Evolutionary conservation across 2,329 filamentous ascomycete genomes (phyloP), one percentile per base, ranked within the genome.

Genomic region (Xylariomycetidae sp.): DNA sequence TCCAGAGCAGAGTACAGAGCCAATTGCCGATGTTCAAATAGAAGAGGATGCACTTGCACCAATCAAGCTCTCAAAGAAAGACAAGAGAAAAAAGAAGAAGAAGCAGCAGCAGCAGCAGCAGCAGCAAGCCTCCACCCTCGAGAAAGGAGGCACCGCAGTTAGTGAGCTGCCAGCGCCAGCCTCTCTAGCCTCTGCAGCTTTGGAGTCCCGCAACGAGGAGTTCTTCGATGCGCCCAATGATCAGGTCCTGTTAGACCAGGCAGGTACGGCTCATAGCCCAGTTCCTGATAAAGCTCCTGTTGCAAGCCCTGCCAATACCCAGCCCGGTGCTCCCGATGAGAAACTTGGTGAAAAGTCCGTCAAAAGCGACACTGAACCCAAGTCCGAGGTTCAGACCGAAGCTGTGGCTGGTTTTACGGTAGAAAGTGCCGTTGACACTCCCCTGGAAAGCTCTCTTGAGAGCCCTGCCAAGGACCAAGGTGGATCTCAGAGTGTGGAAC

Each of bases 21-120:
- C 19, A 13, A 12, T 18, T 9, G 10, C 19, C n/a, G 28, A 32
- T 3, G 8, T 20, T 10, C 20, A 31, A 6, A 20, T 32, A 22
- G 27, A 23, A 20, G 31, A 35, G n/a, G 31, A 31, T 13, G 32
- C 28, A 12, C n/a, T 13, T 24, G 19, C 25, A 2, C 23, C 42
- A 12, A 38, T 38, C 9, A 53, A 51, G 14, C 42, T 57, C 22
- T 50, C 41, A 9, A 45, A 49, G 37, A 43, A 47, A 29, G 34
- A 35, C 19, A 37, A 47, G 34, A 43, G 41, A 28, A 39, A 37
- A 25, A 39, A 38, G 20, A 40, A 37, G 25, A 30, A 16, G 22
- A n/a, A 23, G 9, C 8, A 23, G 22, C 8, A 23, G 22, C 8
- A 23, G 22, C 8, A 23, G 22, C 8, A 23, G 22, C 8, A 23